Evolutionary conservation across 2,329 filamentous ascomycete genomes (phyloP), one percentile per base, ranked within the genome.

Genomic region (Gyromitra esculenta): DNA sequence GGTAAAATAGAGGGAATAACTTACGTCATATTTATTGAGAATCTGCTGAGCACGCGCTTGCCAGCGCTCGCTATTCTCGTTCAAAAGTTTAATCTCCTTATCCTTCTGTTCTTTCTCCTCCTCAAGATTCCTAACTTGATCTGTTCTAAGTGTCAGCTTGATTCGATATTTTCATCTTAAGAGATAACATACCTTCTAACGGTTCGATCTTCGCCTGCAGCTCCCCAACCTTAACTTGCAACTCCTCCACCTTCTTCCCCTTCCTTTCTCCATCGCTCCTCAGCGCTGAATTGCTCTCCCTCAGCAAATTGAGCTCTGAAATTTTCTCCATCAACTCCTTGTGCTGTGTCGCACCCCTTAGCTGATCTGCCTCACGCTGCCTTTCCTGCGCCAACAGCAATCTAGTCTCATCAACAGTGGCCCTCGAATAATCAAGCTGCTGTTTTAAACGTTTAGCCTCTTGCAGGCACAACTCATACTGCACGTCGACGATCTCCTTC

Each of bases 401-500:
- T 43, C 92, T 90, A 5, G 91, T 89, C 80, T 97, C 94, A 78
- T 99, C 96, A 6, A 99, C 89, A 82, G 98, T 93, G 25, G 89
- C 89, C 81, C 96, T 93, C 7, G 91, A 88, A 82, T 97, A 94
- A 65, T 97, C 91, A 31, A 97, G 88, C 82, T 98, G 94, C 81
- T 97, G 93, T 81, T 95, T 92, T 54, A 97, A 85, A 69, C 96
- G 90, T 84, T 96, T 97, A 69, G 90, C 88, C 84, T 99, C 96
- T 81, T 97, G 93, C 0, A 90, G 87, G 81, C 95, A 94, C 57
- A 98, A 87, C 80, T 97, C 94, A 81, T 94, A 92, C 82, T 98
- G 95, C n/a, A 97, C 93, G 81, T 99, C 95, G 7, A 97, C 88
- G 79, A 99, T 98, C 82, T 98, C 96, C 86, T 98, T 99, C 84